A percentile compares a stretch with the other conserved stretches of the same genome.
Conservation (phyloP, 352 stramenopile species). For the Pythium inflatum region DNA sequence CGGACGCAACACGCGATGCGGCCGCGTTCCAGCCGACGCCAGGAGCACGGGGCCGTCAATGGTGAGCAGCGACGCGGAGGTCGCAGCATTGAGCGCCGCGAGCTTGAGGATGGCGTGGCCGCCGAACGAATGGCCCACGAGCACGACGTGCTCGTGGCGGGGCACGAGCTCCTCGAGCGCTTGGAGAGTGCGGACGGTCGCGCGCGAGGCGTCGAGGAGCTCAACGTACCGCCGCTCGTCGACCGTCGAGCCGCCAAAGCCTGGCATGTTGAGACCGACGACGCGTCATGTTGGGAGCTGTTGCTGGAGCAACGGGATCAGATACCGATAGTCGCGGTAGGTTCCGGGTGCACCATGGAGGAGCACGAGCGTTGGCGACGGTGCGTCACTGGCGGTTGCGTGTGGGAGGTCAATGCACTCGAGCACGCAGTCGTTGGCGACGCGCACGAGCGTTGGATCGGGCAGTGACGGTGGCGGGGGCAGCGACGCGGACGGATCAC, state of each 20-base stretch:
- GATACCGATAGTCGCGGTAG: conserved; percentile 66
- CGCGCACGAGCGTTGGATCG: conserved; percentile 8
- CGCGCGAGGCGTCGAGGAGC: conserved; percentile 41
- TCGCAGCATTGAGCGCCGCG: conserved; percentile 41
- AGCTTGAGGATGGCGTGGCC: conserved; percentile 59
- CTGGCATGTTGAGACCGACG: conserved; percentile 63
- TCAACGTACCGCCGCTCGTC: conserved; percentile 50
- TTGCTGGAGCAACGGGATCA: conserved; percentile 55
- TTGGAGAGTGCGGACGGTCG: conserved; percentile 44
- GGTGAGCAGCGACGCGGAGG: conserved; percentile 24
- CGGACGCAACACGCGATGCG: conserved; percentile 47
- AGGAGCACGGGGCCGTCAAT: conserved; percentile 58
- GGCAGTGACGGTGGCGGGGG: conserved; percentile 16
- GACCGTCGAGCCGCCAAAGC: conserved; percentile 55
- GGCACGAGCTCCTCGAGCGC: conserved; percentile 46
- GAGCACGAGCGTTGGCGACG: conserved; percentile 50
- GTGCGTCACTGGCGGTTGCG: conserved; percentile 4
- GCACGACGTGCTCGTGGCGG: conserved; percentile 44
- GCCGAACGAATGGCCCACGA: conserved; percentile 72
- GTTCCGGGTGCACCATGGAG: conserved; percentile 68
- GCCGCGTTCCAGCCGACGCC: conserved; percentile 47
- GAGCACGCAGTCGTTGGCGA: conserved; percentile 16
- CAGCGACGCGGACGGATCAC: not conserved
- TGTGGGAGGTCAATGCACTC: conserved; percentile 30
- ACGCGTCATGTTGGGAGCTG: conserved; percentile 42